Conservation (phyloP, 352 stramenopile species). For the Phytophthora ramorum region DNA sequence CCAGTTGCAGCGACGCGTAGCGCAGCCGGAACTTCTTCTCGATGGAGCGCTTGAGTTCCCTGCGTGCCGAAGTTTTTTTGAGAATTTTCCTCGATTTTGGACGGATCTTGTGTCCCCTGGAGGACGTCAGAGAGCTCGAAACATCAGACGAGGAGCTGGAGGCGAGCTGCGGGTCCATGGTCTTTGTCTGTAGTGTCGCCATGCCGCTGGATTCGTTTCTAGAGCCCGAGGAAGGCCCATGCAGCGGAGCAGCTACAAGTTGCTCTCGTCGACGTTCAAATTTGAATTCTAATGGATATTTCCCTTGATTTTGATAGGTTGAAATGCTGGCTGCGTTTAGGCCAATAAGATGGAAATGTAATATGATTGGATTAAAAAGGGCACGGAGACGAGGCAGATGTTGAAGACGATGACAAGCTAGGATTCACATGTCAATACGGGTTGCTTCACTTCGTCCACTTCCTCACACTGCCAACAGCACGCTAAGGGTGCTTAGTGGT, state of each 20-base stretch:
- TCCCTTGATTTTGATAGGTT: slow-evolving; percentile 13
- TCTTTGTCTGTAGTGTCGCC: background rate
- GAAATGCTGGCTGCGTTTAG: slow-evolving; percentile 4
- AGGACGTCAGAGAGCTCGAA: slow-evolving; percentile 13
- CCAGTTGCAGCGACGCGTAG: slow-evolving; percentile 70
- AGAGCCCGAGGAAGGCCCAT: slow-evolving; percentile 21
- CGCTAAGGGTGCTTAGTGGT: slow-evolving; percentile 53
- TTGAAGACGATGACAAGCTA: slow-evolving; percentile 19
- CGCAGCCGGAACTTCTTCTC: slow-evolving; percentile 80
- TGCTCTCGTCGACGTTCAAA: slow-evolving; percentile 15
- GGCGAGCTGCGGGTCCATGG: slow-evolving; percentile 5
- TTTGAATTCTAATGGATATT: slow-evolving; percentile 3
- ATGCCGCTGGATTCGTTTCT: slow-evolving; percentile 9
- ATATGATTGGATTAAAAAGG: slow-evolving; percentile 24
- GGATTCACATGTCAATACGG: slow-evolving; percentile 4
- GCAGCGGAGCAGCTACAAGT: slow-evolving; percentile 5
- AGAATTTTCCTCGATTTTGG: slow-evolving; percentile 14
- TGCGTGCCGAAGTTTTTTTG: slow-evolving; percentile 18
- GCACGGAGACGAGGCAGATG: slow-evolving; percentile 13
- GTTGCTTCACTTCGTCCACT: slow-evolving; percentile 9
- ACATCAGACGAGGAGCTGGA: slow-evolving; percentile 15
- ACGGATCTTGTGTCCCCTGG: slow-evolving; percentile 23
- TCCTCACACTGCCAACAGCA: background rate
- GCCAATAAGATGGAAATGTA: background rate
- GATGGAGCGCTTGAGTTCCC: slow-evolving; percentile 58